phyloP scores from a whole-genome alignment of 306 rosid genomes.

The Trifolium dubium region DNA sequence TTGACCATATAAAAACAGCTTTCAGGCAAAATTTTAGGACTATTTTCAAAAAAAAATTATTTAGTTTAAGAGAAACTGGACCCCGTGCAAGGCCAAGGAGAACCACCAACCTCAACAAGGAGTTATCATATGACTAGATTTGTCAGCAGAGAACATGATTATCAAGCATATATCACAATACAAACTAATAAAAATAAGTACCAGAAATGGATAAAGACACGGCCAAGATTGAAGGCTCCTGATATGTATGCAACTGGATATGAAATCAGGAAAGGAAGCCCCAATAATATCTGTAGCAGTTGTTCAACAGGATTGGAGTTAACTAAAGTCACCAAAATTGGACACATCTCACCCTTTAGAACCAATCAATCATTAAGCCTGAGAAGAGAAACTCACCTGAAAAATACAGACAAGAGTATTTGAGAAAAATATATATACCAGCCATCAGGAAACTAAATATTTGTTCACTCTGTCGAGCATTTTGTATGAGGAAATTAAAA shows the following conservation, averaged over 20 bases:
- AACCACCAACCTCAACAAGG: not conserved
- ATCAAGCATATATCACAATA: conserved; percentile 36
- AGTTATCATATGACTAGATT: conserved; percentile 7
- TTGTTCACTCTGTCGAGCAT: conserved; percentile 39
- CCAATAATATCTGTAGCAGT: conserved; percentile 80
- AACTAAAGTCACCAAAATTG: conserved; percentile 46
- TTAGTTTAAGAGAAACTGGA: not conserved
- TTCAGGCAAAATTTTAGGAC: conserved; percentile 6
- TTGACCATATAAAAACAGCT: conserved; percentile 2
- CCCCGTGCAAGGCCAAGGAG: not conserved
- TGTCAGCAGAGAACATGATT: conserved; percentile 23
- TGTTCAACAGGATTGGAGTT: conserved; percentile 49
- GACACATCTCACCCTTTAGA: conserved; percentile 48
- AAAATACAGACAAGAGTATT: conserved; percentile 43
- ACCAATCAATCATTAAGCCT: conserved; percentile 46
- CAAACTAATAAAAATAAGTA: conserved; percentile 44
- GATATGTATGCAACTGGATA: conserved; percentile 83
- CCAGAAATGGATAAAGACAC: conserved; percentile 96
- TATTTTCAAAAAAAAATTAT: not conserved
- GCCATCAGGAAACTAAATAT: conserved; percentile 40
- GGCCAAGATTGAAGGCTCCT: conserved; percentile 92
- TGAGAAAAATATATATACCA: conserved; percentile 43
- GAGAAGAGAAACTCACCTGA: conserved; percentile 73
- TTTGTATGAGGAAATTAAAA: conserved; percentile 25
- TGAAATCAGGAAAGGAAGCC: conserved; percentile 82